Evolutionary conservation across 2,329 filamentous ascomycete genomes (phyloP).

Genomic region (Ceratocystis variospora): DNA sequence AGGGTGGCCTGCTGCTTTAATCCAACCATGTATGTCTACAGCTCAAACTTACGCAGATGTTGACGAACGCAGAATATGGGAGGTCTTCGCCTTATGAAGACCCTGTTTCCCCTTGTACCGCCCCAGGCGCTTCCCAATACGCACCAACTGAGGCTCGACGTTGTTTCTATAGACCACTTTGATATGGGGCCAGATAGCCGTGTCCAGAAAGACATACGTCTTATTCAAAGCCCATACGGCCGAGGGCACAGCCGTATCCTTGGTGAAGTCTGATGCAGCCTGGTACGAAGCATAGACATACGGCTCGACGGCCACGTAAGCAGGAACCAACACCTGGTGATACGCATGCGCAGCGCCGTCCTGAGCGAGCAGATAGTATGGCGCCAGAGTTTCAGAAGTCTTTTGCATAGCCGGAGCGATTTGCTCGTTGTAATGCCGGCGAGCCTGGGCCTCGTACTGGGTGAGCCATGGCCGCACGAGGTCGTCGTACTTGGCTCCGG

Average conservation of each 20-base stretch:
- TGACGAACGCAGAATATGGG: conserved; percentile 22
- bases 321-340: conserved; percentile 58
- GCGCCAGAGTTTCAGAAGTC: conserved; percentile 42
- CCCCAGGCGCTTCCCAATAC: conserved; percentile 80
- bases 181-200: conserved; percentile 67
- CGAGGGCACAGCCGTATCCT: conserved; percentile 58
- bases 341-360: conserved; percentile 54
- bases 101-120: conserved; percentile 46
- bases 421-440: conserved; percentile 52
- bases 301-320: conserved; percentile 60
- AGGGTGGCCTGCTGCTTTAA: background rate
- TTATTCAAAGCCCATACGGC: conserved; percentile 57
- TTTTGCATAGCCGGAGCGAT: conserved; percentile 62
- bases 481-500: conserved; percentile 62
- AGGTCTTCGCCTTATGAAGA: conserved; percentile 26
- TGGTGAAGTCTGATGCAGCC: conserved; percentile 50
- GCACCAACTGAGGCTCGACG: conserved; percentile 85
- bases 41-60: conserved; percentile 20
- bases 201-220: conserved; percentile 56
- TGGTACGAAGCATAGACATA: conserved; percentile 58
- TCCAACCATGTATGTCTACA: background rate
- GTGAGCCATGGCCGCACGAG: conserved; percentile 61
- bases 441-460: conserved; percentile 46
- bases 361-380: conserved; percentile 57
- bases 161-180: conserved; percentile 75